A percentile compares a stretch with the other conserved stretches of the same genome.
phyloP scores from a whole-genome alignment of 2,329 filamentous ascomycete genomes.

The Coniella lustricola region DNA sequence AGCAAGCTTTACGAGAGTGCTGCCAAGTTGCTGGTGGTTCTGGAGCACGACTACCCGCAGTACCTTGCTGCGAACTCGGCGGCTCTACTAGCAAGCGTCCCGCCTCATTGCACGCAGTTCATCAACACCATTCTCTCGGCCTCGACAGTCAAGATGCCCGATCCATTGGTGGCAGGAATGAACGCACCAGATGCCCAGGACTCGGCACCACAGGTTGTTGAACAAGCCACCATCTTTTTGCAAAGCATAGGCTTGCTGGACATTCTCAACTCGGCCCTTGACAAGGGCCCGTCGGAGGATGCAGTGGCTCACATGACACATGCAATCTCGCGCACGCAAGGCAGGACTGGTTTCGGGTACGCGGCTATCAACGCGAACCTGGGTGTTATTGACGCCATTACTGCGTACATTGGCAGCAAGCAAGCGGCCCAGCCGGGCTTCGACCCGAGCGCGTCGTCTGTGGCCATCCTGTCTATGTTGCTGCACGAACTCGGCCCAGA shows the following conservation, averaged over 20 bases:
- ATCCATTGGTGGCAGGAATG: constrained; percentile 64
- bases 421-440: constrained; percentile 59
- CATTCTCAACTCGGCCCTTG: constrained; percentile 52
- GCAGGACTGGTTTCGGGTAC: constrained; percentile 57
- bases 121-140: constrained; percentile 84
- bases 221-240: constrained; percentile 53
- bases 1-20: constrained; percentile 82
- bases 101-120: constrained; percentile 77
- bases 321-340: constrained; percentile 55
- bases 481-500: constrained; percentile 69
- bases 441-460: constrained; percentile 57
- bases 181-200: constrained; percentile 67
- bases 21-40: constrained; percentile 71
- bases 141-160: constrained; percentile 64
- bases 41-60: constrained; percentile 92
- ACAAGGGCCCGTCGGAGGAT: constrained; percentile 60
- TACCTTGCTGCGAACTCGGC: constrained; percentile 86
- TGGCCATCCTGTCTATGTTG: constrained; percentile 67
- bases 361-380: constrained; percentile 62
- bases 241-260: constrained; percentile 49
- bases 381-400: constrained; percentile 69
- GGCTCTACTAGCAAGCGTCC: constrained; percentile 72
- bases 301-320: constrained; percentile 70
- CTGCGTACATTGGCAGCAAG: constrained; percentile 71
- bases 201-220: constrained; percentile 62